Conservation (phyloP, 345 rosid genomes). For the Aethionema arabicum region DNA sequence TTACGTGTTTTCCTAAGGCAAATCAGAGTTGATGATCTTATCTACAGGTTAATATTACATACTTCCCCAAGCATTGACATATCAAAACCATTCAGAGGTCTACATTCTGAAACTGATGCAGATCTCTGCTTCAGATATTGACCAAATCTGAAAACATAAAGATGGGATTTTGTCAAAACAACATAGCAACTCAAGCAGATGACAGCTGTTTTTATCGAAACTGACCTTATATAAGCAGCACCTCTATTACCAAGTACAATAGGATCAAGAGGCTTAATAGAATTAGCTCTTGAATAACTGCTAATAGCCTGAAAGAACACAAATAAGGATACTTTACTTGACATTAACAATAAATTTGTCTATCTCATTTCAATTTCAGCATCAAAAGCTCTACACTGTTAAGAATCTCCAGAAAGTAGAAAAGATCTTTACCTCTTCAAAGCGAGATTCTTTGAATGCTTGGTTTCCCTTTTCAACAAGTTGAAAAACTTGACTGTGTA, state of each 20-base stretch:
- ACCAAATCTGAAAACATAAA: slow-evolving; percentile 53
- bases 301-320: slow-evolving; percentile 58
- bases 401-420: slow-evolving; percentile 3
- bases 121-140: slow-evolving; percentile 69
- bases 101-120: slow-evolving; percentile 68
- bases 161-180: neutral
- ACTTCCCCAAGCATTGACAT: slow-evolving; percentile 94
- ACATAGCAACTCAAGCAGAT: slow-evolving; percentile 7
- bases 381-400: slow-evolving; percentile 9
- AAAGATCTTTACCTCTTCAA: slow-evolving; percentile 59
- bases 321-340: slow-evolving; percentile 12
- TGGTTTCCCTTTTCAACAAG: slow-evolving; percentile 65
- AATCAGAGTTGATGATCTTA: slow-evolving; percentile 4
- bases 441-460: slow-evolving; percentile 59
- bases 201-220: slow-evolving; percentile 4
- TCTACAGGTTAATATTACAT: slow-evolving; percentile 34
- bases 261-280: slow-evolving; percentile 68
- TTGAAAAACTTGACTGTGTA: slow-evolving; percentile 56
- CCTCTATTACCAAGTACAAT: slow-evolving; percentile 78
- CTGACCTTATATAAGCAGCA: slow-evolving; percentile 78
- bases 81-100: slow-evolving; percentile 82
- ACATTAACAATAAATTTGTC: slow-evolving; percentile 5
- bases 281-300: slow-evolving; percentile 73
- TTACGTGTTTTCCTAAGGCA: slow-evolving; percentile 5
- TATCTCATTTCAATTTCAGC: slow-evolving; percentile 9